Base-by-base conservation (phyloP, 805 yeast species). In the Metschnikowia dekortorum region DNA sequence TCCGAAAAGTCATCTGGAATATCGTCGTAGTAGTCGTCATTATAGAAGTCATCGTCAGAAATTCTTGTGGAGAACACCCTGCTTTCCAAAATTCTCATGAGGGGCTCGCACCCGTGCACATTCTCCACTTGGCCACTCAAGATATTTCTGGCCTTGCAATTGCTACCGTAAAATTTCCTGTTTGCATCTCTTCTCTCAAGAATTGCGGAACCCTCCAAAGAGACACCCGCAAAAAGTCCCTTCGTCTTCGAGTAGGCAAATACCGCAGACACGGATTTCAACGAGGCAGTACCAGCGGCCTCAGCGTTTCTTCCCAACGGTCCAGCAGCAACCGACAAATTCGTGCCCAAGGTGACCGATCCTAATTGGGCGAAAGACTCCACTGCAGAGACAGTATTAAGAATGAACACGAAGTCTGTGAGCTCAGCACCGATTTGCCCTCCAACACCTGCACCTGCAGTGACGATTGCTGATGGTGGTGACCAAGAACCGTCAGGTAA, bases 371-470 rank as follows among this genome's bases (percentile, higher is more conserved):
- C 89, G 70, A 92, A 92, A 9, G 97, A 83, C 54, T 87, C 89
- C 43, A 92, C 99, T 2, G 99, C 98, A 2, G 90, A 81, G 46
- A 81, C 77, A 11, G 87, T 82, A 71, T 94, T 92, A 57, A 92
- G 78, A 53, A 94, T 91, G 66, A 92, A 92, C 30, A 92, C 97
- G 64, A 92, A 92, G 72, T 92, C 98, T 1, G 99, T 92, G 61
- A 92, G 74, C 66, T 92, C 99, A 8, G 96, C 91, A 39, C 99
- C 99, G 56, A 94, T 81, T 73, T 90, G 95, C 40, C 99, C 99
- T 52, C 99, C 99, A 6, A 94, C 97, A 62, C 99, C 98, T 4
- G 97, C 98, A 60, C 98, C 99, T 3, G 96, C 98, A 22, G 97
- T 88, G 47, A 83, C 85, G 57, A 94, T 85, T 8, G 97, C 99